Percentiles rank a stretch among this genome's conserved stretches.
phyloP scores from a whole-genome alignment of 2,329 filamentous ascomycete genomes.

The Arthrinium puccinioides region DNA sequence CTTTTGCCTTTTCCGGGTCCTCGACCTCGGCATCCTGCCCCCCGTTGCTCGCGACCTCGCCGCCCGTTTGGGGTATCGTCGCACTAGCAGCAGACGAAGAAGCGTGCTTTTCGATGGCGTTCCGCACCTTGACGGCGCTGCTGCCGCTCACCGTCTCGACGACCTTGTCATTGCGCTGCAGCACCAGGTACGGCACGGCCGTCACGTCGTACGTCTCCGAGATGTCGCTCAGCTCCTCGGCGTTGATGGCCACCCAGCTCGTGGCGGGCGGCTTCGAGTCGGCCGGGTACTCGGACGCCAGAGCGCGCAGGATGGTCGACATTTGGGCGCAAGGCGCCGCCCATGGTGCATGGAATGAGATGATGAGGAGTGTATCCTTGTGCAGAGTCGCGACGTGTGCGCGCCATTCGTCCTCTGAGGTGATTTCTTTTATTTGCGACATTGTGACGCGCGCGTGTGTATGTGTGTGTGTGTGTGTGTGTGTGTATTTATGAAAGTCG shows the following conservation, averaged over 20 bases:
- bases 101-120: constrained; percentile 77
- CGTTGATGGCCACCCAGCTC: constrained; percentile 85
- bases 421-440: constrained; percentile 73
- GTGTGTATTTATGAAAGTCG: no score
- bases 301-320: constrained; percentile 75
- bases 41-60: constrained; percentile 11
- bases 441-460: no score
- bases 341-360: constrained; percentile 97
- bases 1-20: constrained; percentile 59
- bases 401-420: constrained; percentile 66
- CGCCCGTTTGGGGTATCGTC: constrained; percentile 27
- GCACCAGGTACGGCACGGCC: constrained; percentile 85
- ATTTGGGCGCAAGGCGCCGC: constrained; percentile 94
- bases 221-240: constrained; percentile 87
- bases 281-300: constrained; percentile 77
- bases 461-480: no score
- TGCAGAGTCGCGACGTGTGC: constrained; percentile 59
- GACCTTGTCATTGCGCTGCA: constrained; percentile 67
- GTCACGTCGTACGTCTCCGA: constrained; percentile 91
- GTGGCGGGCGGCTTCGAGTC: constrained; percentile 57
- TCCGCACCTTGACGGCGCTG: constrained; percentile 77
- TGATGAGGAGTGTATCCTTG: constrained; percentile 65
- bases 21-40: constrained; percentile 28
- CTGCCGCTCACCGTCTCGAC: constrained; percentile 85
- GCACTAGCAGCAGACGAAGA: constrained; percentile 33